These are phyloP conservation scores for Aquilaria yunnanensis DNA, from an alignment of 345 rosid genomes.

Conservation along the genomic window DNA sequence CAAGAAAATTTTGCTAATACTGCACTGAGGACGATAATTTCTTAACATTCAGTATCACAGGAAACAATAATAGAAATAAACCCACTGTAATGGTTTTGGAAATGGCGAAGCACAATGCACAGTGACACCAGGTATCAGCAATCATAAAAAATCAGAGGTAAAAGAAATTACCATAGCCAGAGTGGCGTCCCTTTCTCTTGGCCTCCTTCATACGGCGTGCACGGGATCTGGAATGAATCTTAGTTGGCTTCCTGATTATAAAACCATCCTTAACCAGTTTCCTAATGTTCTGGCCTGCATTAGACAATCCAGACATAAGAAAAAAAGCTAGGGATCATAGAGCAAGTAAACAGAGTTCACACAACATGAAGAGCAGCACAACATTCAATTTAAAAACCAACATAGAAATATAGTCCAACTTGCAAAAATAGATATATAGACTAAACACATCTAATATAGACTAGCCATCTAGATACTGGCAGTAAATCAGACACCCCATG, in stretches of 20 bases:
- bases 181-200: constrained; percentile 92
- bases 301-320: background rate
- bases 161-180: constrained; percentile 68
- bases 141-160: no score
- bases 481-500: no score
- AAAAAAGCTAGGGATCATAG: background rate
- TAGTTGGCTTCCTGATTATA: constrained; percentile 93
- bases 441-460: background rate
- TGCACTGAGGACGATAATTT: no score
- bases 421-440: background rate
- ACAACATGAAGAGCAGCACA: background rate
- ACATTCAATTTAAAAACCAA: no score
- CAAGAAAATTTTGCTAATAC: no score
- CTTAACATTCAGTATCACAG: no score
- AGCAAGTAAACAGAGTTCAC: background rate
- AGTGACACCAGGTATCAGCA: no score
- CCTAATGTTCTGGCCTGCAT: constrained; percentile 84
- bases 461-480: no score
- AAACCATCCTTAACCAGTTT: constrained; percentile 96
- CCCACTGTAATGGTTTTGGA: no score
- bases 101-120: no score
- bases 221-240: constrained; percentile 93
- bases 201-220: constrained; percentile 85
- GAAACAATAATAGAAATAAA: no score
- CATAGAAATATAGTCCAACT: no score